Evolutionary conservation across 345 rosid genomes (phyloP).

Genomic region (Gossypium australe): DNA sequence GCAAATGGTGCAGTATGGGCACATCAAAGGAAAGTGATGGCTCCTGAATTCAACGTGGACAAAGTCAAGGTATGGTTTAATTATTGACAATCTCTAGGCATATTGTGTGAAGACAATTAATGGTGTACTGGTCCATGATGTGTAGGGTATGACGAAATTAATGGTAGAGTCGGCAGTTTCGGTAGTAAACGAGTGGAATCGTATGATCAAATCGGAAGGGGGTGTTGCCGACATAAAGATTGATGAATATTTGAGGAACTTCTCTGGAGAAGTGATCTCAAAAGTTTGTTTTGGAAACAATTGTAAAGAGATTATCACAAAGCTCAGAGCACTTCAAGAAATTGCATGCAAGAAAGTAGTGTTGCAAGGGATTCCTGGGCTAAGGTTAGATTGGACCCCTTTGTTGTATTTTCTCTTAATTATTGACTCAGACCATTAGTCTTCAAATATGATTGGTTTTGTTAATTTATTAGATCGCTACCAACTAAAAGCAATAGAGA

Average conservation of each 20-base stretch:
- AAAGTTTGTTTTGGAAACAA: slow-evolving; percentile 58
- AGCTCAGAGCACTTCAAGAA: slow-evolving; percentile 52
- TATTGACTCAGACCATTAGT: not conserved
- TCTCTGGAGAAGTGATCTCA: slow-evolving; percentile 62
- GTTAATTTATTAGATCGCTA: slow-evolving; percentile 11
- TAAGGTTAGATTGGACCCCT: slow-evolving; percentile 26
- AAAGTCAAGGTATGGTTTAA: slow-evolving; percentile 22
- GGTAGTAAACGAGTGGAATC: slow-evolving; percentile 26
- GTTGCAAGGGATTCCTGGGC: slow-evolving; percentile 24
- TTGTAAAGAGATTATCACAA: slow-evolving; percentile 50
- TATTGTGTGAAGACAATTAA: not conserved
- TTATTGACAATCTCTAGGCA: not conserved
- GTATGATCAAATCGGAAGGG: slow-evolving; percentile 10
- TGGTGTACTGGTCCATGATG: not conserved
- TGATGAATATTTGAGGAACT: slow-evolving; percentile 39
- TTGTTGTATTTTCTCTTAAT: no score
- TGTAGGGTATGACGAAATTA: slow-evolving; percentile 34
- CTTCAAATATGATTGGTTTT: not conserved
- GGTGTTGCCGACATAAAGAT: slow-evolving; percentile 19
- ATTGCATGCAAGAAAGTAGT: slow-evolving; percentile 34
- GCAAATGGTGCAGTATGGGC: slow-evolving; percentile 30
- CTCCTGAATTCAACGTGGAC: slow-evolving; percentile 25
- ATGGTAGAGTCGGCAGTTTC: slow-evolving; percentile 26
- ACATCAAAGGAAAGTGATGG: slow-evolving; percentile 28
- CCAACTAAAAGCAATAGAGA: slow-evolving; percentile 20